Conservation (phyloP, 129 eudicot genomes). For the Calendula officinalis region DNA sequence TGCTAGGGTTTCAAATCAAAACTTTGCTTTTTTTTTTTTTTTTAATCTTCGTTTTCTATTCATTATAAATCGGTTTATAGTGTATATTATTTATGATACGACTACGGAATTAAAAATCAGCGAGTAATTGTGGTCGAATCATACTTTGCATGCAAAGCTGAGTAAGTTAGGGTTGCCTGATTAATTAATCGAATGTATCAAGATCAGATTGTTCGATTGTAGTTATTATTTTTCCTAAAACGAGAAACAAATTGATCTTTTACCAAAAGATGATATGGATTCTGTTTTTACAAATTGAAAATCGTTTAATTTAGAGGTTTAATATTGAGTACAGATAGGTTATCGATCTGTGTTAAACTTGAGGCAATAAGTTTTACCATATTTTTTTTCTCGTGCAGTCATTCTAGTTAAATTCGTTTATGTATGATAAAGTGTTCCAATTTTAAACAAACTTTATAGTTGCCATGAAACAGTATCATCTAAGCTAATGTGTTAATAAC, state of each 20-base stretch:
- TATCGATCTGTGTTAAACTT: neutral
- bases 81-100: neutral
- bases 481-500: no score
- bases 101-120: neutral
- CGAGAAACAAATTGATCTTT: neutral
- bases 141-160: constrained; percentile 16
- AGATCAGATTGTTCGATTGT: neutral
- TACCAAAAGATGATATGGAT: no score
- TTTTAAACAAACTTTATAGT: no score
- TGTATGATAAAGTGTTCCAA: neutral
- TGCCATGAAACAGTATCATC: no score
- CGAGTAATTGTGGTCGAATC: neutral
- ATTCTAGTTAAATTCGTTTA: no score
- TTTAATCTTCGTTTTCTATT: neutral
- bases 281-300: no score
- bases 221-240: no score
- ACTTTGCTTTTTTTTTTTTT: constrained; percentile 1
- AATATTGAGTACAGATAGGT: neutral
- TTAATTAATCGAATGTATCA: neutral
- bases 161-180: neutral
- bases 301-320: neutral
- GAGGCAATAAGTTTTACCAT: neutral
- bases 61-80: neutral
- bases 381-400: no score
- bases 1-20: constrained; percentile 24